Conservation (phyloP, 2,329 filamentous ascomycete genomes). For the Acrocalymma vagum region DNA sequence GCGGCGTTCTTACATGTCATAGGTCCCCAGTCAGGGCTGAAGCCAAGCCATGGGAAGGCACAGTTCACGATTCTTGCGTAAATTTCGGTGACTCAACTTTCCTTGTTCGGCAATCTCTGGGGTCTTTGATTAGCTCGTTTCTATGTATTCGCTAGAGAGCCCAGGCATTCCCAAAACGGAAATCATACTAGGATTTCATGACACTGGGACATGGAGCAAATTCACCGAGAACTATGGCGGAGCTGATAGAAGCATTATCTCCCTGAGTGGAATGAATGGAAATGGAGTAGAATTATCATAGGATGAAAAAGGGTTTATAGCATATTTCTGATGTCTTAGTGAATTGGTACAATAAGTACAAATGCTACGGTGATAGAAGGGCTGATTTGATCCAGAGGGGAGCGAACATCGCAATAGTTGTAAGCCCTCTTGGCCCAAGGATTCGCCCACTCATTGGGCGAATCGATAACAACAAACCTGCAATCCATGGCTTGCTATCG, state of each 20-base stretch:
- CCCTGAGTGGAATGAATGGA: conserved; percentile 9
- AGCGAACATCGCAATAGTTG: conserved; percentile 40
- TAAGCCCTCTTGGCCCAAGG: conserved; percentile 41
- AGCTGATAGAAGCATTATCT: conserved; percentile 30
- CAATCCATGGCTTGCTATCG: conserved; percentile 33
- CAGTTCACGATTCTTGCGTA: too few relatives aligned
- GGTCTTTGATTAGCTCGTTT: too few relatives aligned
- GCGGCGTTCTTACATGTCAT: too few relatives aligned
- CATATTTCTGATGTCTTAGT: conserved; percentile 25
- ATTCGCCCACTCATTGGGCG: conserved; percentile 39
- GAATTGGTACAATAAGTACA: conserved; percentile 27
- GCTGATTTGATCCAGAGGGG: conserved; percentile 44
- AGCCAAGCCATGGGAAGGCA: too few relatives aligned
- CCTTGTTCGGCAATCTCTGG: too few relatives aligned
- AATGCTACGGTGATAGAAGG: conserved; percentile 32
- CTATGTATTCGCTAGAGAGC: too few relatives aligned
- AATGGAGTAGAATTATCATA: conserved; percentile 16
- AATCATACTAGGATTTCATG: conserved; percentile 34
- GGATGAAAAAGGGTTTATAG: conserved; percentile 24
- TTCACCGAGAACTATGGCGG: conserved; percentile 19
- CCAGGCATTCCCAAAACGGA: too few relatives aligned
- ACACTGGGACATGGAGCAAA: conserved; percentile 30
- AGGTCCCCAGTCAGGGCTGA: too few relatives aligned
- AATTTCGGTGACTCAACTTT: too few relatives aligned
- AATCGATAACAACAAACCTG: conserved; percentile 34